Evolutionary conservation across 495 filamentous ascomycete species (phyloP), one percentile per base, ranked within the genome.

Genomic region (Choiromyces venosus): DNA sequence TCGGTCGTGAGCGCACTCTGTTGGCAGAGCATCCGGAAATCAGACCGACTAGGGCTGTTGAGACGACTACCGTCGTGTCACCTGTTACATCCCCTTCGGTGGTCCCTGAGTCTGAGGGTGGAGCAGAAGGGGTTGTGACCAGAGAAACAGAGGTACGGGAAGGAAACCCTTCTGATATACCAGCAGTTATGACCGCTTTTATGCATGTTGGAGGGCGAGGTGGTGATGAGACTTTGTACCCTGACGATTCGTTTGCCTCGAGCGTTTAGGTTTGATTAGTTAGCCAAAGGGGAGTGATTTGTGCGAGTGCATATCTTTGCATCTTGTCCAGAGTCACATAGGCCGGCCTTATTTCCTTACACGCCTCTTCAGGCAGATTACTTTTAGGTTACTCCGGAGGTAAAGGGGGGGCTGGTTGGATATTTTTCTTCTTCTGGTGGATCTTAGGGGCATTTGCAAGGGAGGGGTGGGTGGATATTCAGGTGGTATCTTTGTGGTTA

Each of bases 1-100:
- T 91, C 1, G 83, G 85, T 35, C 87, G 95, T 6, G 92, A 98
- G 82, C 89, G 95, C 25, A 99, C 95, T 0, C 84, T 99, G 21
- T 85, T 98, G 46, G 82, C 86, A 68, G 81, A 87, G 1, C 36
- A 89, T 0, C 67, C 70, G 12, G 79, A 78, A 33, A 29, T 72
- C n/a, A 97, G 97, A 68, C 85, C 87, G 9, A 84, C 79, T 19
- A 72, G 79, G 37, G 76, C 78, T 33, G 69, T 69, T 39, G 71
- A 71, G 46, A 80, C 79, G 29, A 80, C 73, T 18, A 37, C 10
- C n/a, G 67, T 69, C 37, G 33, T 5, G 25, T 61, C 52, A 29
- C 52, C 52, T 6, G 52, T 33, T 33, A 33, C 52, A 33, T 61
- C 52, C 10, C 52, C 52, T 33, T 61, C 52, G 52, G 52, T 61